phyloP scores from a whole-genome alignment of 2,329 filamentous ascomycete genomes.

The Pseudogymnoascus sp. region DNA sequence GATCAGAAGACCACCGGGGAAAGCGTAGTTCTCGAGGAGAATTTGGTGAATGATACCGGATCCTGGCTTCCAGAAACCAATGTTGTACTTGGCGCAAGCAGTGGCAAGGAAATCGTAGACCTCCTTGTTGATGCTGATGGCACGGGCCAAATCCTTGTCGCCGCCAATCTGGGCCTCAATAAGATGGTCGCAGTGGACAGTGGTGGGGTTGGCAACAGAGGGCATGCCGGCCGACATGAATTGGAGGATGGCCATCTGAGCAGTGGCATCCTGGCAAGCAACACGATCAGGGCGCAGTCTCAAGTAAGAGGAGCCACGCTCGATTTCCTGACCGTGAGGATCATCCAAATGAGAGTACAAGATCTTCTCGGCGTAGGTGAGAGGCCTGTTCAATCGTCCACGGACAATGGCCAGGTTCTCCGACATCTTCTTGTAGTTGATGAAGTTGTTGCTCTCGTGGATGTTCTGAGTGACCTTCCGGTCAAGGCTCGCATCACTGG shows the following conservation, averaged over 20 bases:
- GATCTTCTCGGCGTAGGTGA: conserved; percentile 97
- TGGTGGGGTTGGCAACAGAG: conserved; percentile 84
- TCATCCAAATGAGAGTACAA: conserved; percentile 98
- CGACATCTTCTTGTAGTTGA: conserved; percentile 99
- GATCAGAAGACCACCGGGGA: conserved; percentile 95
- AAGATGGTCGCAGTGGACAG: conserved; percentile 98
- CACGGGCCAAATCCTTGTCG: conserved; percentile 84
- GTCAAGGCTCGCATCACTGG: conserved; percentile 76
- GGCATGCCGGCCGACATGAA: conserved; percentile 99
- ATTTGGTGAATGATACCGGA: conserved; percentile 99
- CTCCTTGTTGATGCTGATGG: conserved; percentile 93
- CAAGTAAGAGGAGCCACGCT: conserved; percentile 91
- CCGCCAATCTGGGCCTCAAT: conserved; percentile 96
- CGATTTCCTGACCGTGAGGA: conserved; percentile 89
- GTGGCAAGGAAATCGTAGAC: conserved; percentile 95
- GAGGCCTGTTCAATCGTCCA: conserved; percentile 77
- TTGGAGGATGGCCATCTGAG: conserved; percentile 98
- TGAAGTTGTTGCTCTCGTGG: conserved; percentile 91
- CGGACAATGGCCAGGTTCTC: conserved; percentile 93
- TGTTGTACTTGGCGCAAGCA: conserved; percentile 98
- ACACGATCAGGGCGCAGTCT: conserved; percentile 96
- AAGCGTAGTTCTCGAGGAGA: conserved; percentile 95
- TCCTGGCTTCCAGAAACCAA: conserved; percentile 98
- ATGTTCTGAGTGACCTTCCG: conserved; percentile 98
- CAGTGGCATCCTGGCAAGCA: conserved; percentile 98